Conservation (phyloP, 2,329 filamentous ascomycete species). For the Zymoseptoria pseudotritici region DNA sequence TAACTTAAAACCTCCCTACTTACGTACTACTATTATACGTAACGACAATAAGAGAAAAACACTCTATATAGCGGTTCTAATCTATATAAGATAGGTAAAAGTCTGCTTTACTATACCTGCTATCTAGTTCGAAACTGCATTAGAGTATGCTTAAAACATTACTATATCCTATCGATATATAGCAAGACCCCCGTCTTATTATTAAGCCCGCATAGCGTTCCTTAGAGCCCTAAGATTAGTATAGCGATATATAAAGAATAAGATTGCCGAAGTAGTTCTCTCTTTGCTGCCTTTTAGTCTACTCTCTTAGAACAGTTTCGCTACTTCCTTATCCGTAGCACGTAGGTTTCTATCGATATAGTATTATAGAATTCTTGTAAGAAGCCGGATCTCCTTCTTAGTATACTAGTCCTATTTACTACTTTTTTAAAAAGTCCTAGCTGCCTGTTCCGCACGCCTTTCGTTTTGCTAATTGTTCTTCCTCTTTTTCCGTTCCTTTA, state of each 20-base stretch:
- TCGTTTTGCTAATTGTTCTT: not conserved
- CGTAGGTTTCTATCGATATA: not conserved
- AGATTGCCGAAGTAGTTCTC: not conserved
- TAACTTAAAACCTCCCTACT: no score
- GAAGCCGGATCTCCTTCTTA: not conserved
- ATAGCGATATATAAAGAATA: not conserved
- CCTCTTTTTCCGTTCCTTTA: not conserved
- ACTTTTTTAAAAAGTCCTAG: not conserved
- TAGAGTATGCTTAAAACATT: not conserved
- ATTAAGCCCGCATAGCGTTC: not conserved
- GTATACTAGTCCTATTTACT: not conserved
- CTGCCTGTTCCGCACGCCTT: not conserved
- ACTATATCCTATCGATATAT: no score
- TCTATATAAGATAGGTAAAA: no score
- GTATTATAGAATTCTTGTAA: not conserved
- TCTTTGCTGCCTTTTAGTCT: not conserved
- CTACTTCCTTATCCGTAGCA: not conserved
- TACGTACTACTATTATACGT: no score
- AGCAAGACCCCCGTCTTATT: no score
- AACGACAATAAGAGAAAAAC: no score
- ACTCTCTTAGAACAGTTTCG: not conserved
- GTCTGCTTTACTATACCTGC: not conserved
- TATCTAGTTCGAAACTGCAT: not conserved
- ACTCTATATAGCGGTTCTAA: no score
- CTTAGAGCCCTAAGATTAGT: not conserved